Percentiles rank a stretch among this genome's conserved stretches.
Conservation (phyloP, 2,329 filamentous ascomycete genomes). For the Neofusicoccum laricinum region DNA sequence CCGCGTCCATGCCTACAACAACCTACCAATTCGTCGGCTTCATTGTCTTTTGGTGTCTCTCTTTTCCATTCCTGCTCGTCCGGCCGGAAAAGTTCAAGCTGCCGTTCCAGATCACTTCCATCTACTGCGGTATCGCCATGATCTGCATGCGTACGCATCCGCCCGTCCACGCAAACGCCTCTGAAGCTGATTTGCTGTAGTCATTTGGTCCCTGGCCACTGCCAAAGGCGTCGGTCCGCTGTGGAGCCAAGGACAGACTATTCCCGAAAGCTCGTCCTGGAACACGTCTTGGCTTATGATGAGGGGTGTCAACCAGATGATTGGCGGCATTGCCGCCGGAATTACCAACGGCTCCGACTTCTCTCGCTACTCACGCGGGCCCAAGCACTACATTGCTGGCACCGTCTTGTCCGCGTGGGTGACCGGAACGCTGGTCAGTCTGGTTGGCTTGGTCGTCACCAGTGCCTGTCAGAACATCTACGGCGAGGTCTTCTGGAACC, state of each 20-base stretch:
- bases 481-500: conserved; percentile 40
- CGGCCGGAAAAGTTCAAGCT: conserved; percentile 50
- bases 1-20: conserved; percentile 32
- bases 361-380: conserved; percentile 40
- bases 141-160: conserved; percentile 24
- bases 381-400: conserved; percentile 38
- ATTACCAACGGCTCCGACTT: conserved; percentile 47
- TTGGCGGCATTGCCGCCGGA: conserved; percentile 41
- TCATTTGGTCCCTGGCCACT: conserved; percentile 48
- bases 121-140: conserved; percentile 48
- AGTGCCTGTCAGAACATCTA: conserved; percentile 38
- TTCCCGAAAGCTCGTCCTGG: conserved; percentile 36
- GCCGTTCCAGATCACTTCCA: conserved; percentile 44
- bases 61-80: conserved; percentile 48
- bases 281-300: conserved; percentile 46
- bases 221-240: conserved; percentile 46
- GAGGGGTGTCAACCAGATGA: conserved; percentile 44
- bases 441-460: conserved; percentile 44
- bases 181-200: conserved; percentile 26
- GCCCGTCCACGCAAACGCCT: too few species aligned
- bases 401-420: conserved; percentile 41
- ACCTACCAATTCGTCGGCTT: conserved; percentile 37
- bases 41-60: conserved; percentile 34
- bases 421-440: conserved; percentile 40
- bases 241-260: conserved; percentile 36